phyloP scores from a whole-genome alignment of 148 eudicot genomes.

The Camellia sinensis region DNA sequence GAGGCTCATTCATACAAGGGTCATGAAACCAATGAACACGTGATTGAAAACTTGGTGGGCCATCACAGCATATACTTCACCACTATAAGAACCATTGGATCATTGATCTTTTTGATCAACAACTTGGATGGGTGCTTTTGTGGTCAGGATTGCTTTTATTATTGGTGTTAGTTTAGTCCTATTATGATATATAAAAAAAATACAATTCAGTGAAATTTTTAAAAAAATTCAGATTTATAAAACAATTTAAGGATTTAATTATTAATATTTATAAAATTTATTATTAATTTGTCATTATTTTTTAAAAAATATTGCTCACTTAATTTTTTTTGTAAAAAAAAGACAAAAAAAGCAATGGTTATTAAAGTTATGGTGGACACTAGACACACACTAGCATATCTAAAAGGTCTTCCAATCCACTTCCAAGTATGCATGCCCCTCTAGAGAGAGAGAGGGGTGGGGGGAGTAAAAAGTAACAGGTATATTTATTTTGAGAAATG shows the following conservation, averaged over 20 bases:
- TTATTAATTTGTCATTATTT: too few species aligned
- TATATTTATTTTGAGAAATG: too few species aligned
- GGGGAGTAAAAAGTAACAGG: too few species aligned
- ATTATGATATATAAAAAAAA: neutral
- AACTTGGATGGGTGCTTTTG: neutral
- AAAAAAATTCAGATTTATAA: too few species aligned
- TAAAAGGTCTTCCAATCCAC: too few species aligned
- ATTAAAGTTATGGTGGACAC: conserved; percentile 16
- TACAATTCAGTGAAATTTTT: too few species aligned
- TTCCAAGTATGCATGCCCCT: neutral
- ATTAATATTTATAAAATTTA: too few species aligned
- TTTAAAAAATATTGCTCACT: too few species aligned
- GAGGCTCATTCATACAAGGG: neutral
- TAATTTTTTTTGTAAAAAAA: neutral
- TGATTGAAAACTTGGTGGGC: conserved; percentile 1
- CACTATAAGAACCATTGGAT: too few species aligned
- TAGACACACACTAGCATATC: conserved; percentile 16
- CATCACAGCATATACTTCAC: neutral
- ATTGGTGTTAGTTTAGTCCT: neutral
- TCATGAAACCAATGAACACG: too few species aligned
- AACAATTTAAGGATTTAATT: too few species aligned
- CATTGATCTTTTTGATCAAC: neutral
- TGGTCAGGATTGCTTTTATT: neutral
- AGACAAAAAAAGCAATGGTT: neutral
- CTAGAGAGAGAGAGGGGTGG: neutral